A percentile compares a stretch with the other conserved stretches of the same genome.
Conservation (phyloP, 2,329 filamentous ascomycete genomes). For the Neoscytalidium dimidiatum region DNA sequence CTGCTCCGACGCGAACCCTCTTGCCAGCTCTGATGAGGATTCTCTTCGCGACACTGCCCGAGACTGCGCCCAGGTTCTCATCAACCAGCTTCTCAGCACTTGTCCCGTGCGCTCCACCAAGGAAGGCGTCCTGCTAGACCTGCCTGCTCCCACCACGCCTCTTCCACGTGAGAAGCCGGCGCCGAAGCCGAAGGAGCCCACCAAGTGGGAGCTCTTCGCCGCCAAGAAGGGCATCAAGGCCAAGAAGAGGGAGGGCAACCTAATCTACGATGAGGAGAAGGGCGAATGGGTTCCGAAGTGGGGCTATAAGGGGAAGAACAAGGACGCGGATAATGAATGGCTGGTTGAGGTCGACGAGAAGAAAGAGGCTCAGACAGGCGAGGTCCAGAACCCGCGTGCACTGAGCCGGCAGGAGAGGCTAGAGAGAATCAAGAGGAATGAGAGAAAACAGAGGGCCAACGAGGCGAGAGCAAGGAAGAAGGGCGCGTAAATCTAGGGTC, state of each 20-base stretch:
- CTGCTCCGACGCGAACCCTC: constrained; percentile 83
- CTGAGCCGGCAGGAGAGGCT: constrained; percentile 63
- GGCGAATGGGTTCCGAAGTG: constrained; percentile 93
- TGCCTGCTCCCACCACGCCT: constrained; percentile 69
- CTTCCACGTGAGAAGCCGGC: constrained; percentile 92
- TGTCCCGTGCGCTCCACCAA: constrained; percentile 73
- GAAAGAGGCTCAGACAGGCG: constrained; percentile 64
- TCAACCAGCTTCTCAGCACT: constrained; percentile 92
- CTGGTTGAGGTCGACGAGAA: constrained; percentile 85
- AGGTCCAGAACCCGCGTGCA: constrained; percentile 60
- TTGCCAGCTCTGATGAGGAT: constrained; percentile 64
- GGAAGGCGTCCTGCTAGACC: constrained; percentile 73
- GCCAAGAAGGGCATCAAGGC: constrained; percentile 95
- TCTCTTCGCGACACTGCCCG: constrained; percentile 74
- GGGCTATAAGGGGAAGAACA: constrained; percentile 91
- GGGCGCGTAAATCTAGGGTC: constrained; percentile 1
- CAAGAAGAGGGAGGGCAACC: constrained; percentile 79
- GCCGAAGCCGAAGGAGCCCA: constrained; percentile 76
- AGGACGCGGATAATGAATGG: constrained; percentile 81
- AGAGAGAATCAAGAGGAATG: constrained; percentile 42
- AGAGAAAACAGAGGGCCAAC: constrained; percentile 47
- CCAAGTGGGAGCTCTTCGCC: constrained; percentile 95
- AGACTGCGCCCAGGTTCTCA: constrained; percentile 85
- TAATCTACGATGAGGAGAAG: constrained; percentile 79
- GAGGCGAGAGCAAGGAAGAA: constrained; percentile 69